Conservation (phyloP, 306 rosid species). For the Cicer cuneatum region DNA sequence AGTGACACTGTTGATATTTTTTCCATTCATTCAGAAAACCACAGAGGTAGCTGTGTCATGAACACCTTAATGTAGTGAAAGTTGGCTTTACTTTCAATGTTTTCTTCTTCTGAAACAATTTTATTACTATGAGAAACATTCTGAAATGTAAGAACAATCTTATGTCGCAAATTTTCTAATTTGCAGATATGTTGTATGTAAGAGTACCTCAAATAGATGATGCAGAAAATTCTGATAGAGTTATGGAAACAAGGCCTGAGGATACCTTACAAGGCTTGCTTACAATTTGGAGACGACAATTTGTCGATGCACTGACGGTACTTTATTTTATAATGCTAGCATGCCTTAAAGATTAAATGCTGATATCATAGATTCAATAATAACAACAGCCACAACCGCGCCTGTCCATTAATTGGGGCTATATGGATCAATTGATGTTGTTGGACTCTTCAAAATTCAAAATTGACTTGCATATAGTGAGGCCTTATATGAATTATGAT, state of each 20-base stretch:
- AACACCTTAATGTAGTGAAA: conserved; percentile 30
- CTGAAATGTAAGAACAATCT: conserved; percentile 28
- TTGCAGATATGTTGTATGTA: conserved; percentile 58
- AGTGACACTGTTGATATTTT: conserved; percentile 57
- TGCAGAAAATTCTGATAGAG: conserved; percentile 52
- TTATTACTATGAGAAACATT: conserved; percentile 38
- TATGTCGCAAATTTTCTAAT: conserved; percentile 16
- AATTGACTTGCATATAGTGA: neutral
- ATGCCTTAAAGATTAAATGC: conserved; percentile 23
- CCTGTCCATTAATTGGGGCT: conserved; percentile 10
- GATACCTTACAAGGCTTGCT: conserved; percentile 52
- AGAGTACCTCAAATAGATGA: conserved; percentile 56
- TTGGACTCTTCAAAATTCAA: conserved; percentile 36
- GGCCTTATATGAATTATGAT: neutral
- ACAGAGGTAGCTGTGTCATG: conserved; percentile 52
- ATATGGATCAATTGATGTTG: conserved; percentile 18
- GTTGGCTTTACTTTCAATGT: conserved; percentile 7
- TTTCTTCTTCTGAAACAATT: conserved; percentile 36
- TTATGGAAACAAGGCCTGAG: conserved; percentile 46
- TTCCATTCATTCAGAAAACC: conserved; percentile 63
- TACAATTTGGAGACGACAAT: conserved; percentile 77
- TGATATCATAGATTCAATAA: conserved; percentile 32
- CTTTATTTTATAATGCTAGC: conserved; percentile 38
- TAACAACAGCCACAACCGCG: conserved; percentile 7
- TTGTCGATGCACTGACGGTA: conserved; percentile 78